Evolutionary conservation across 305 asterid species (phyloP).

Genomic region (Ruellia speciosa): DNA sequence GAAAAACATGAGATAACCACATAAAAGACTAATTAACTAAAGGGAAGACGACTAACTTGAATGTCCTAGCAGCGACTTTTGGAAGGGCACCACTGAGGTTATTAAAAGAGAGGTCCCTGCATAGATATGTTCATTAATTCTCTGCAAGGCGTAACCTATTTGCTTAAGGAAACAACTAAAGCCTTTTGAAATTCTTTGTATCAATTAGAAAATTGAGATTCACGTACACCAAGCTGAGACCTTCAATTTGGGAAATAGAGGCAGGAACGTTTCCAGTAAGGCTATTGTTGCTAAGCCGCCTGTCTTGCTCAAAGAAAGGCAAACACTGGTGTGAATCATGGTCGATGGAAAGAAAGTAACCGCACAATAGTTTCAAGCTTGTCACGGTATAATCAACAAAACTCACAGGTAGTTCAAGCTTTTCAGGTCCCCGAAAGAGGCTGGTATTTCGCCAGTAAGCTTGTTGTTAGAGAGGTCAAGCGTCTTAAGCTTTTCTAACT

Average conservation of each 20-base stretch:
- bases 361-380: too few species aligned
- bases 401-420: constrained; percentile 86
- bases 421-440: constrained; percentile 54
- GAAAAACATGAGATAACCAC: background rate
- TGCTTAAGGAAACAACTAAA: too few species aligned
- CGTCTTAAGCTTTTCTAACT: constrained; percentile 65
- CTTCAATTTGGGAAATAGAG: constrained; percentile 3
- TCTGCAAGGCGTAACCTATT: too few species aligned
- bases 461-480: constrained; percentile 82
- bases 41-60: background rate
- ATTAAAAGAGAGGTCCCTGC: constrained; percentile 10
- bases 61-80: constrained; percentile 10
- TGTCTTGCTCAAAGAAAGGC: background rate
- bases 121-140: background rate
- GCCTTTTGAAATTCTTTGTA: too few species aligned
- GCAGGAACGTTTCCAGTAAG: background rate
- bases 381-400: background rate
- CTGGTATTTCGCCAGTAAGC: constrained; percentile 58
- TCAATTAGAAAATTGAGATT: background rate
- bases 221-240: background rate
- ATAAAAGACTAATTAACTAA: too few species aligned
- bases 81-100: constrained; percentile 7
- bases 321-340: too few species aligned
- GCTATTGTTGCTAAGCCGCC: constrained; percentile 11
- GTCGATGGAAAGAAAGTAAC: too few species aligned